These are phyloP conservation scores for Colletotrichum zoysiae DNA, from an alignment of 2,329 filamentous ascomycete genomes.

Conservation along the genomic window DNA sequence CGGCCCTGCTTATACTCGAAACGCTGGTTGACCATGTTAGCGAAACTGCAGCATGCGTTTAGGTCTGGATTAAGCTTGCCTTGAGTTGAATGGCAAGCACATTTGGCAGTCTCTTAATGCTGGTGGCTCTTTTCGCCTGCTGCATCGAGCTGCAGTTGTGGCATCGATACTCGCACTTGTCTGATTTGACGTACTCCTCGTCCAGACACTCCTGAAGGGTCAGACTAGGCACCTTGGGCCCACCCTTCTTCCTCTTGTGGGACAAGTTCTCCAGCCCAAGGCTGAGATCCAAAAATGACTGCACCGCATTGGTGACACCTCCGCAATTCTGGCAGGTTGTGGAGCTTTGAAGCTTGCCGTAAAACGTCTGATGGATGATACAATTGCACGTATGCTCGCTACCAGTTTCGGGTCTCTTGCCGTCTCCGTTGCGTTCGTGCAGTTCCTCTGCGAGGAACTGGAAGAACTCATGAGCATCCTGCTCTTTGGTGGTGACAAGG, in stretches of 20 bases:
- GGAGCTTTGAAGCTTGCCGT: slow-evolving; percentile 89
- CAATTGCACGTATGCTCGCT: slow-evolving; percentile 81
- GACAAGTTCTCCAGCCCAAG: slow-evolving; percentile 83
- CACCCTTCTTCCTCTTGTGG: slow-evolving; percentile 73
- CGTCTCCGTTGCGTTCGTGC: slow-evolving; percentile 83
- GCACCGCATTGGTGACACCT: slow-evolving; percentile 83
- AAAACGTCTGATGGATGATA: slow-evolving; percentile 94
- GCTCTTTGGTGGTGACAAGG: slow-evolving; percentile 90
- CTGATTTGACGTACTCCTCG: slow-evolving; percentile 86
- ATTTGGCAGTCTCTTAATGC: slow-evolving; percentile 86
- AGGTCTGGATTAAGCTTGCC: slow-evolving; percentile 59
- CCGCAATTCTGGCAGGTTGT: slow-evolving; percentile 92
- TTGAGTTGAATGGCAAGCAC: slow-evolving; percentile 94
- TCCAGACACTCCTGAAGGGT: slow-evolving; percentile 82
- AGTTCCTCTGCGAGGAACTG: slow-evolving; percentile 94
- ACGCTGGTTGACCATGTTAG: slow-evolving; percentile 54
- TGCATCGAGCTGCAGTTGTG: slow-evolving; percentile 81
- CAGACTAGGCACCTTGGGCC: slow-evolving; percentile 61
- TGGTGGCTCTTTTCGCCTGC: slow-evolving; percentile 85
- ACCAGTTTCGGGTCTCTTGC: slow-evolving; percentile 70
- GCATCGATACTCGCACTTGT: slow-evolving; percentile 92
- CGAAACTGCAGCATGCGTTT: not conserved
- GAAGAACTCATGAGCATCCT: slow-evolving; percentile 97
- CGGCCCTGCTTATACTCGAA: slow-evolving; percentile 80
- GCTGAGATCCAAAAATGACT: slow-evolving; percentile 92